phyloP scores from a whole-genome alignment of 1,284 basidiomycete species.

The Ganoderma multipileum region DNA sequence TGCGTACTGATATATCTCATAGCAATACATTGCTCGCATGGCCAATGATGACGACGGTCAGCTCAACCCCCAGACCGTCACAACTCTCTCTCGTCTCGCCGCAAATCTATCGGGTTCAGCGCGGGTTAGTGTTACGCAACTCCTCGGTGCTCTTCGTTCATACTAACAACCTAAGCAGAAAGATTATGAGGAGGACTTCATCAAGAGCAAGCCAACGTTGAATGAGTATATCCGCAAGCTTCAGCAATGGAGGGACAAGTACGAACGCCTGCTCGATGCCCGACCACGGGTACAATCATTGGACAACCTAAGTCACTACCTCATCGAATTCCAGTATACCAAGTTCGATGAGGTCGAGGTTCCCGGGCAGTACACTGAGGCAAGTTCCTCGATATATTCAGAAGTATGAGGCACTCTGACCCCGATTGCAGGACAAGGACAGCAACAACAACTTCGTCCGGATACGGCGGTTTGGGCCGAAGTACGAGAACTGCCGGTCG shows the following conservation, averaged over 20 bases:
- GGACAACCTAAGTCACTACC: slow-evolving; percentile 90
- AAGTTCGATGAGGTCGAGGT: slow-evolving; percentile 99
- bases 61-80: slow-evolving; percentile 62
- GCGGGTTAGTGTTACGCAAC: slow-evolving; percentile 53
- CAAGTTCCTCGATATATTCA: slow-evolving; percentile 40
- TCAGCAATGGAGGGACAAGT: slow-evolving; percentile 93
- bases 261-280: slow-evolving; percentile 86
- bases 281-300: slow-evolving; percentile 88
- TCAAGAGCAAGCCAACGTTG: slow-evolving; percentile 81
- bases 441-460: slow-evolving; percentile 92
- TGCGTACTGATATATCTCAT: slow-evolving; percentile 19
- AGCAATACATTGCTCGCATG: slow-evolving; percentile 79
- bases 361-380: slow-evolving; percentile 98
- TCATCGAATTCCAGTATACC: slow-evolving; percentile 97
- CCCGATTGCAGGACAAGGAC: slow-evolving; percentile 83
- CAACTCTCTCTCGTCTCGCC: slow-evolving; percentile 79
- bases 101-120: slow-evolving; percentile 70
- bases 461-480: slow-evolving; percentile 91
- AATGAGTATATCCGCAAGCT: slow-evolving; percentile 91
- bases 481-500: slow-evolving; percentile 88
- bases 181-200: slow-evolving; percentile 93
- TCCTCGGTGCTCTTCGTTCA: background rate
- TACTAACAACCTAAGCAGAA: slow-evolving; percentile 52
- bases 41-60: slow-evolving; percentile 82
- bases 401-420: background rate